These are phyloP conservation scores for Xylaria grammica DNA, from an alignment of 495 filamentous ascomycete genomes.

Conservation along the genomic window DNA sequence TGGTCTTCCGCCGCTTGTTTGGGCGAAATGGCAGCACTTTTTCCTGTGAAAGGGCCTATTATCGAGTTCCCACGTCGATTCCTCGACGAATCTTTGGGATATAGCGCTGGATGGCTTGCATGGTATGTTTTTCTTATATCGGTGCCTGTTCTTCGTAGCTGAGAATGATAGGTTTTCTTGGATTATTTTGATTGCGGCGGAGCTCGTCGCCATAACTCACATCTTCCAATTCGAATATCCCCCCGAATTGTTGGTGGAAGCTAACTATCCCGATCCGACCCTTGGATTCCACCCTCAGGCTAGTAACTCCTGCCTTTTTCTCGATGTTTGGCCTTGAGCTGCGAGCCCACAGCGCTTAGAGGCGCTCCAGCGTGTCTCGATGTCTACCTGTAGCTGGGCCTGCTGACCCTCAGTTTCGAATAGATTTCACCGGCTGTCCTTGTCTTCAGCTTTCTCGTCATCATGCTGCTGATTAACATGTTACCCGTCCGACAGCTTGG, in stretches of 20 bases:
- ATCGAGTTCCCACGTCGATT: slow-evolving; percentile 49
- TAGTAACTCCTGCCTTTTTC: background rate
- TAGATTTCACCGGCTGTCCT: slow-evolving; percentile 41
- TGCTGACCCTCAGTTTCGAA: background rate
- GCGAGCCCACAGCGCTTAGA: too few relatives aligned
- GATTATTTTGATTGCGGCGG: slow-evolving; percentile 39
- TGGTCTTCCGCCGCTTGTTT: slow-evolving; percentile 51
- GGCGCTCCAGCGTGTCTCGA: too few relatives aligned
- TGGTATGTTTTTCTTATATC: slow-evolving; percentile 40
- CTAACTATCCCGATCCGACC: slow-evolving; percentile 42
- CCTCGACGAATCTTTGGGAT: slow-evolving; percentile 48
- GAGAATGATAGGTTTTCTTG: slow-evolving; percentile 39
- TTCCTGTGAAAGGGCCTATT: slow-evolving; percentile 48
- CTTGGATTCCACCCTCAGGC: slow-evolving; percentile 33
- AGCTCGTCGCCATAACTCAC: slow-evolving; percentile 43
- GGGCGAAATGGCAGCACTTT: slow-evolving; percentile 51
- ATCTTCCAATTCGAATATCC: slow-evolving; percentile 45
- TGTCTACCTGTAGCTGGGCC: background rate
- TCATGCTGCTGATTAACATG: slow-evolving; percentile 41
- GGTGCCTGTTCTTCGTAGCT: background rate
- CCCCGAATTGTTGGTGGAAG: slow-evolving; percentile 32
- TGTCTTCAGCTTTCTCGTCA: slow-evolving; percentile 38
- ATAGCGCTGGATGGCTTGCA: slow-evolving; percentile 51
- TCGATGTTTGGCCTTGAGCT: too few relatives aligned
- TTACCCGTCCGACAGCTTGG: slow-evolving; percentile 46